Conservation (phyloP, 1,284 basidiomycete species). For the Cystobasidiaceae sp. region DNA sequence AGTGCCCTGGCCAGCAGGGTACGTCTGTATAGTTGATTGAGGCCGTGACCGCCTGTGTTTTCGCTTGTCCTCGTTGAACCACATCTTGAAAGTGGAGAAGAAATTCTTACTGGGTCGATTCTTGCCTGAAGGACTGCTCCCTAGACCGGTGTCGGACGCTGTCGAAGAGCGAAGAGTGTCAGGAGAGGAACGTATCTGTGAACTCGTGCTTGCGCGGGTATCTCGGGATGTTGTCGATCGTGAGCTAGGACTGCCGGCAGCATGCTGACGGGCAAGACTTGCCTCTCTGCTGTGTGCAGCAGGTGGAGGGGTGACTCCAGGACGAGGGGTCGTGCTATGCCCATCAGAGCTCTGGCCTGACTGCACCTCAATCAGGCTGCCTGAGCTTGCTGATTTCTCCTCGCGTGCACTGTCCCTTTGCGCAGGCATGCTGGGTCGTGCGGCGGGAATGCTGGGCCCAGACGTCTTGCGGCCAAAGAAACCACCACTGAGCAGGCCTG, state of each 20-base stretch:
- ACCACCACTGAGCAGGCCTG: slow-evolving; percentile 11
- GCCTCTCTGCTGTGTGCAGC: no score
- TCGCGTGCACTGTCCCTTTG: background rate
- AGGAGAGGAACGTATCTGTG: background rate
- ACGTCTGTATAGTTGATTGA: slow-evolving; percentile 31
- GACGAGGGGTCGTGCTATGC: no score
- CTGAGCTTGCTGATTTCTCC: background rate
- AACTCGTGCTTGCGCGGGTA: slow-evolving; percentile 31
- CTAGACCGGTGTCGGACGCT: background rate
- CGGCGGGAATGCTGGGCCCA: slow-evolving; percentile 4
- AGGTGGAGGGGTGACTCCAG: no score
- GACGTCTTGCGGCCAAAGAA: slow-evolving; percentile 29
- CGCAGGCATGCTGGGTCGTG: background rate
- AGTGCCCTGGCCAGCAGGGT: slow-evolving; percentile 38
- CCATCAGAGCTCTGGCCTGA: no score
- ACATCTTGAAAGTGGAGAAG: slow-evolving; percentile 50
- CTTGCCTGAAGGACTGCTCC: background rate
- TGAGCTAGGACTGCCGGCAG: slow-evolving; percentile 35
- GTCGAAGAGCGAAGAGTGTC: background rate
- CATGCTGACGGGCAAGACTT: slow-evolving; percentile 3
- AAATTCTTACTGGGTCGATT: slow-evolving; percentile 42
- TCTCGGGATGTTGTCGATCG: slow-evolving; percentile 39
- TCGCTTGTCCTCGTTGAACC: slow-evolving; percentile 51
- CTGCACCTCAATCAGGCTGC: no score
- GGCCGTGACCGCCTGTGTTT: slow-evolving; percentile 43